phyloP scores from a whole-genome alignment of 73 alveolate species.

The Stentor roeselii region DNA sequence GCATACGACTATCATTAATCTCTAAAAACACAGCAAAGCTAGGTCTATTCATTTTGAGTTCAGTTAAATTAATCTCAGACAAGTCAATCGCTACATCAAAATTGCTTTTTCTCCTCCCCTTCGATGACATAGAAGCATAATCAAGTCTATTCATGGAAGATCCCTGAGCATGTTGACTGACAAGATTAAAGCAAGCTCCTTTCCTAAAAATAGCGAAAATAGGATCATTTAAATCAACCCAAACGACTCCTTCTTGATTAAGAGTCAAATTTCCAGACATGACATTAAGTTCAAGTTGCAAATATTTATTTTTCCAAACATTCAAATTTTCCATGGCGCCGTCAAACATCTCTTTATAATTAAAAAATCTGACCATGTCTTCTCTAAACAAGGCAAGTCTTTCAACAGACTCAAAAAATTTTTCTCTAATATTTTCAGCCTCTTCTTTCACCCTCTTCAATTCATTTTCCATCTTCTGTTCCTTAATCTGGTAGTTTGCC shows the following conservation, averaged over 20 bases:
- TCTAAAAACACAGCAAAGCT: not conserved
- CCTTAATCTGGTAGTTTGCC: not conserved
- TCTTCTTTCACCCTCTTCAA: not conserved
- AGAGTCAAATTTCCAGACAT: not conserved
- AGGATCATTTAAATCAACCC: not conserved
- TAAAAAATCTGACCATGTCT: not conserved
- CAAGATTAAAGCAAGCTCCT: not conserved
- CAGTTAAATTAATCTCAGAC: not conserved
- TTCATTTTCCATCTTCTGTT: not conserved
- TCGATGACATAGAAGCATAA: not conserved
- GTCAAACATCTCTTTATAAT: not conserved
- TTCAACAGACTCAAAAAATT: not conserved
- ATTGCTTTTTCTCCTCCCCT: not conserved
- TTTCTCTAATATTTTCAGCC: not conserved
- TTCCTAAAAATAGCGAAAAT: not conserved
- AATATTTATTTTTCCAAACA: not conserved
- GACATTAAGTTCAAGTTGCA: constrained; percentile 2
- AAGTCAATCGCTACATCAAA: not conserved
- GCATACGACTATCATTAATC: not conserved
- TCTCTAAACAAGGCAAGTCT: not conserved
- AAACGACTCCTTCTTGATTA: not conserved
- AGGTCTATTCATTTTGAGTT: not conserved
- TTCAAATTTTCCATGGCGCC: not conserved
- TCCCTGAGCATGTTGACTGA: not conserved
- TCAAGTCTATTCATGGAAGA: not conserved